These are phyloP conservation scores for Tuber aestivum DNA, from an alignment of 495 filamentous ascomycete species.

Conservation along the genomic window DNA sequence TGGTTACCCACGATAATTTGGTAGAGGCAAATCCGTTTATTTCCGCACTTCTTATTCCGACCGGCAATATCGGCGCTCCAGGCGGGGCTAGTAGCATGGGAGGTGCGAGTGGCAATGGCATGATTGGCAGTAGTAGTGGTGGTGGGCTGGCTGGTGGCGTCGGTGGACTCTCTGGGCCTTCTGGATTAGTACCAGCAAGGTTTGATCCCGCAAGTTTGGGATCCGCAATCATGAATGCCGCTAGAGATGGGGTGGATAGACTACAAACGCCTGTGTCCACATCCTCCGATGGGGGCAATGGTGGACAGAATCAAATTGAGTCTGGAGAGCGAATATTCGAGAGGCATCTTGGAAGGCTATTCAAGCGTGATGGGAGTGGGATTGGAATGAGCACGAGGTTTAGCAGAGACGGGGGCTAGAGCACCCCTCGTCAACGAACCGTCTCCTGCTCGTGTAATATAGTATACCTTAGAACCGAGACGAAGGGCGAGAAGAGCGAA, in stretches of 20 bases:
- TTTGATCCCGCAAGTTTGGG: slow-evolving; percentile 74
- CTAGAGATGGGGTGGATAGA: slow-evolving; percentile 82
- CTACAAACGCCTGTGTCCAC: slow-evolving; percentile 60
- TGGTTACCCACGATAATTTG: slow-evolving; percentile 55
- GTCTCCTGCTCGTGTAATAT: slow-evolving; percentile 13
- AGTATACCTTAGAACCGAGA: neutral
- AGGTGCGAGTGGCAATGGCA: slow-evolving; percentile 24
- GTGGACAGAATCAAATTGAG: slow-evolving; percentile 40
- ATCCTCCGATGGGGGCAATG: slow-evolving; percentile 41
- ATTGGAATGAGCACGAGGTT: slow-evolving; percentile 69
- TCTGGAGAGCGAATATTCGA: slow-evolving; percentile 88
- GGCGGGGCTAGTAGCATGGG: slow-evolving; percentile 13
- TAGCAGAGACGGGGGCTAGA: slow-evolving; percentile 42
- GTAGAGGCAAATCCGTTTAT: slow-evolving; percentile 46
- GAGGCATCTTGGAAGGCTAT: slow-evolving; percentile 87
- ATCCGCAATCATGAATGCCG: slow-evolving; percentile 68
- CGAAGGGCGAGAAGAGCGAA: neutral
- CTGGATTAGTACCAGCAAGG: slow-evolving; percentile 50
- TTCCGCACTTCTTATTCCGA: slow-evolving; percentile 24
- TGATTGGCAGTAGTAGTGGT: slow-evolving; percentile 59
- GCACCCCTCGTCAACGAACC: neutral
- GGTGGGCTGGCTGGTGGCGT: slow-evolving; percentile 46
- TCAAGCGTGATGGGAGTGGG: slow-evolving; percentile 72
- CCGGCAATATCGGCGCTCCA: slow-evolving; percentile 22
- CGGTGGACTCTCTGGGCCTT: slow-evolving; percentile 40